Evolutionary conservation across 805 yeast genomes (phyloP), one percentile per base, ranked within the genome.

Genomic region (Schizosaccharomyces lindneri): DNA sequence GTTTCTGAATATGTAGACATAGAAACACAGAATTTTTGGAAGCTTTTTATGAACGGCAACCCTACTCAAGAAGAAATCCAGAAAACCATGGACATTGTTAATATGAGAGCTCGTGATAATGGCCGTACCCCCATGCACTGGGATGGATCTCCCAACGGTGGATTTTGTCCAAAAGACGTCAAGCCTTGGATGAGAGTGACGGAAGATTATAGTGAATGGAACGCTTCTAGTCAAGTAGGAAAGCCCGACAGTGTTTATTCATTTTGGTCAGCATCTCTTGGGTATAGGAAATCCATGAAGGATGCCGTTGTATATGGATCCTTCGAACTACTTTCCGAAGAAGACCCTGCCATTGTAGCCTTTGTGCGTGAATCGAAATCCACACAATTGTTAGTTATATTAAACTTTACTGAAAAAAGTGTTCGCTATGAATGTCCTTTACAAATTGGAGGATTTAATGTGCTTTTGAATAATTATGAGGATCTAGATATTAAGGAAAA

Each of bases 81-180:
- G 21, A 41, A 17, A 17, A 55, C 59, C 24, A 62, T 43, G 55
- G 63, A 55, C 27, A 48, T 39, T 32, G 36, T 55, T 31, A 29
- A 36, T 21, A 55, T 11, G n/a, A 19, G 36, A n/a, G 70, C 80
- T 15, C 73, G 83, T 67, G 83, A 79, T 66, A 73, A 79, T 66
- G 76, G 79, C 9, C 74, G 83, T 68, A 73, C 81, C 24, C 83
- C 83, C 21, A 76, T 79, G 64, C 82, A 78, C 65, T 79, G 83
- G 83, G 74, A 73, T 63, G 68, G 67, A 61, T 65, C 73, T 1
- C 70, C 65, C 17, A 64, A 76, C 64, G 81, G 73, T 48, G 82
- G 82, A 0, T 79, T 79, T 69, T 66, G 78, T 48, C 68, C 70
- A 6, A 70, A 75, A 55, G 71, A 70, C 64, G 41, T 32, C 6